These are phyloP conservation scores for Hamamelis virginiana DNA, from an alignment of 164 flowering plant species.

Conservation along the genomic window DNA sequence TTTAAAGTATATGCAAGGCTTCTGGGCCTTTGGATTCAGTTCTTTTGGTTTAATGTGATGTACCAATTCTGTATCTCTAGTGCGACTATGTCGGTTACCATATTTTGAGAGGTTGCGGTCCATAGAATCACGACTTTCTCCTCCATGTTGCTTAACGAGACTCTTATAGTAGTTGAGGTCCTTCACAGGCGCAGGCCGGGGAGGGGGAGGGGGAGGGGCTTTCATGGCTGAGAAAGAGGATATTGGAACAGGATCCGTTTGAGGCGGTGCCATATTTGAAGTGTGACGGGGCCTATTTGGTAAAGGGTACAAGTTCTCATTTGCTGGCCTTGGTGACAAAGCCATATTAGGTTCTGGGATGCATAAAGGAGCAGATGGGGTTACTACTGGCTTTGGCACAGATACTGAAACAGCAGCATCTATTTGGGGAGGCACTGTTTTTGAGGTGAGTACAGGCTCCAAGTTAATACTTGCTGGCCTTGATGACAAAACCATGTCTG, in stretches of 20 bases:
- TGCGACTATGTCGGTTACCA: constrained; percentile 1
- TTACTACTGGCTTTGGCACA: not conserved
- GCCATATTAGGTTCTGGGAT: not conserved
- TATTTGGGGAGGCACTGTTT: not conserved
- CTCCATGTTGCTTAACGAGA: constrained; percentile 44
- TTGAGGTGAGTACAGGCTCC: not conserved
- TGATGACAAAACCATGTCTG: not conserved
- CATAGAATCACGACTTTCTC: constrained; percentile 15
- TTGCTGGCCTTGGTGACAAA: not conserved
- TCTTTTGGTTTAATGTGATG: constrained; percentile 14
- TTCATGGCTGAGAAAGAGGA: not conserved
- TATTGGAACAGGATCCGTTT: not conserved
- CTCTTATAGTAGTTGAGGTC: constrained; percentile 39
- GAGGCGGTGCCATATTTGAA: not conserved
- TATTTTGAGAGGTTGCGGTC: not conserved
- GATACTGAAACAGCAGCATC: not conserved
- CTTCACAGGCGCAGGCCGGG: too few species aligned
- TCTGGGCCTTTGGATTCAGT: constrained; percentile 16
- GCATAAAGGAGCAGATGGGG: not conserved
- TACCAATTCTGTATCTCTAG: constrained; percentile 9
- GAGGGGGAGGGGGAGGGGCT: constrained; percentile 1
- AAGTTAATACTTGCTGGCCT: not conserved
- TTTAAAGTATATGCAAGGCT: constrained; percentile 34
- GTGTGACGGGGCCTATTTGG: too few species aligned
- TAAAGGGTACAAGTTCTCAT: not conserved